phyloP scores from a whole-genome alignment of 148 eudicot genomes.

The Silene uniflora region DNA sequence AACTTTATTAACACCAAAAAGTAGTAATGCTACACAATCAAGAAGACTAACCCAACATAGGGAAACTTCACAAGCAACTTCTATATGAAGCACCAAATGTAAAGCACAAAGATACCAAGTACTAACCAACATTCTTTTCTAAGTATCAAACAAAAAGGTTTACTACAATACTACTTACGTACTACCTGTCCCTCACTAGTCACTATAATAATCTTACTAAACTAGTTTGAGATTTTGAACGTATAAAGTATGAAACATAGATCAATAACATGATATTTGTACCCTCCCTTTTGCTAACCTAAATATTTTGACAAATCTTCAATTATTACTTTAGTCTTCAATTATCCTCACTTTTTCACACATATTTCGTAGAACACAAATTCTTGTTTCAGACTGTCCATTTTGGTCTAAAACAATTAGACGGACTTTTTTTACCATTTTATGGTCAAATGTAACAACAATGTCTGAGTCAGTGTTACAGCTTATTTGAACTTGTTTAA shows the following conservation, averaged over 20 bases:
- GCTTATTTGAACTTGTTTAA: no score
- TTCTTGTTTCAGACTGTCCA: no score
- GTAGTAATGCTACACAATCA: no score
- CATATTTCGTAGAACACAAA: no score
- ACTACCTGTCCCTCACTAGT: background rate
- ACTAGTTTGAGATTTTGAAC: background rate
- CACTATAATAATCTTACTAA: background rate
- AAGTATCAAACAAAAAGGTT: background rate
- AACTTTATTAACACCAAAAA: no score
- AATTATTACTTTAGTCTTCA: background rate
- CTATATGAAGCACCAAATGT: background rate
- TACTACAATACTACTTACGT: background rate
- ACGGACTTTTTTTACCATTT: no score
- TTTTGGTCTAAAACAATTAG: no score
- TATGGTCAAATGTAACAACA: no score
- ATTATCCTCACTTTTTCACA: background rate
- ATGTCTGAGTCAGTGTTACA: no score
- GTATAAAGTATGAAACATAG: background rate
- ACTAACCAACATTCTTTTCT: background rate
- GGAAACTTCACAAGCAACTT: conserved; percentile 14
- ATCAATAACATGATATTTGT: background rate
- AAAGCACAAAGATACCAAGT: background rate
- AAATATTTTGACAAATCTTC: background rate
- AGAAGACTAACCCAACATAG: background rate
- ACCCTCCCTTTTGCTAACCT: background rate